These are phyloP conservation scores for Pseudogymnoascus verrucosus DNA, from an alignment of 2,329 filamentous ascomycete genomes.

Conservation along the genomic window DNA sequence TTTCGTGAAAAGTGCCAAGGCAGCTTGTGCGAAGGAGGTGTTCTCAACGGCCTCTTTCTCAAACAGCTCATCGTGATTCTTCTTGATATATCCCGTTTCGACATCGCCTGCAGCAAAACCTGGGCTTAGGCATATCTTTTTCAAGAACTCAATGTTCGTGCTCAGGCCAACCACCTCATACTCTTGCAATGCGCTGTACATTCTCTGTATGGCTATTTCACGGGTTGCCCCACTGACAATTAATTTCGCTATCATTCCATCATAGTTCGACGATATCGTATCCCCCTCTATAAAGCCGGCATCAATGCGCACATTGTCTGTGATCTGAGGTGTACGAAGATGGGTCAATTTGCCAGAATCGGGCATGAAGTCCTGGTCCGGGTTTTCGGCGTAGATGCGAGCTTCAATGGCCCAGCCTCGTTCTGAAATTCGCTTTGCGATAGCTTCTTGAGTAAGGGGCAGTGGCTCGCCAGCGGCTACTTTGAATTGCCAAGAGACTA, in stretches of 20 bases:
- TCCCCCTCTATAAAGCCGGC: slow-evolving; percentile 88
- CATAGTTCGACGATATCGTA: slow-evolving; percentile 88
- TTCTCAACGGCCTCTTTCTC: slow-evolving; percentile 49
- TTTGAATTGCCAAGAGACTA: slow-evolving; percentile 93
- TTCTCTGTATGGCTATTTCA: slow-evolving; percentile 72
- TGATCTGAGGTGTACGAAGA: slow-evolving; percentile 61
- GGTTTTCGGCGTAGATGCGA: slow-evolving; percentile 93
- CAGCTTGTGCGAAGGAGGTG: slow-evolving; percentile 81
- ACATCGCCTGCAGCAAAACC: slow-evolving; percentile 83
- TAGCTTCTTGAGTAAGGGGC: slow-evolving; percentile 56
- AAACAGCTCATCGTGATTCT: slow-evolving; percentile 76
- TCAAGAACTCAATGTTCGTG: slow-evolving; percentile 96
- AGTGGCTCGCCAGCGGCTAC: slow-evolving; percentile 67
- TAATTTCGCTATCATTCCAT: slow-evolving; percentile 97
- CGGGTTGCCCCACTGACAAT: slow-evolving; percentile 79
- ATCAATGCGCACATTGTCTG: slow-evolving; percentile 77
- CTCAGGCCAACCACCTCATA: slow-evolving; percentile 90
- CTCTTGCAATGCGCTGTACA: slow-evolving; percentile 70
- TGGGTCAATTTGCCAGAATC: slow-evolving; percentile 86
- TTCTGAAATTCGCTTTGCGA: slow-evolving; percentile 61
- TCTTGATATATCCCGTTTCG: slow-evolving; percentile 93
- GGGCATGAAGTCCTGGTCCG: slow-evolving; percentile 83
- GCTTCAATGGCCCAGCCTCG: slow-evolving; percentile 89
- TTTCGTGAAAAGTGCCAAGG: slow-evolving; percentile 61
- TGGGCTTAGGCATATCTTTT: slow-evolving; percentile 70